Base-by-base conservation (phyloP, 2,329 filamentous ascomycete genomes). In the Microcyclosporella mali region DNA sequence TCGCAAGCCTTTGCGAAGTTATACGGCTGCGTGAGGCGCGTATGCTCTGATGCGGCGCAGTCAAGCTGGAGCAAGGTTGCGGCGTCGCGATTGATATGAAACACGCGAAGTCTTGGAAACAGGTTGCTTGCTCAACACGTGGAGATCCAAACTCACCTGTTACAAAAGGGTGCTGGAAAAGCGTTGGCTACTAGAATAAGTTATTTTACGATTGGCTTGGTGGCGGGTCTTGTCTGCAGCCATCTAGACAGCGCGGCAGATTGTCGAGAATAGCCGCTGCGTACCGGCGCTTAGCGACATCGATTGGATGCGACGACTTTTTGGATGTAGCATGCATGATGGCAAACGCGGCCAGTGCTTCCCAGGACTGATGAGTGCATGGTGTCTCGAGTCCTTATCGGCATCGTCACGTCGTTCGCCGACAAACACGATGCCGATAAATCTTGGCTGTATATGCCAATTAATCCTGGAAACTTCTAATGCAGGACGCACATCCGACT, bases 21-120 rank as follows among this genome's bases (percentile, higher is more conserved):
- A 19, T 19, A 18, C 4, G n/a, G 19, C 19, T 25, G 27, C 8
- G 16, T n/a, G 10, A 27, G 35, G 41, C 35, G 41, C 34, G 19
- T 43, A 37, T 44, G 41, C 25, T 31, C 30, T n/a, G 31, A 8
- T 44, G 36, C 41, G 41, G 41, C 41, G 32, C 21, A 44, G 36
- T n/a, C 18, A 30, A 9, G 33, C 21, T 31, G 32, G 12, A 34
- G 30, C 29, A 38, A 11, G 25, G 12, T 17, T 18, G 21, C n/a
- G 27, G 17, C 35, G 8, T 18, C 14, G 17, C 7, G 10, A 14
- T 15, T 25, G 31, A 16, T 12, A 18, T 34, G 37, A 44, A 44
- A 39, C 36, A 17, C 21, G n/a, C 9, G 21, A 25, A 9, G 21
- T 25, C 21, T 9, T 25, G 21, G 21, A 9, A 25, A 25, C 9